phyloP scores from a whole-genome alignment of 2,329 filamentous ascomycete genomes.

The Sporothrix humicola region DNA sequence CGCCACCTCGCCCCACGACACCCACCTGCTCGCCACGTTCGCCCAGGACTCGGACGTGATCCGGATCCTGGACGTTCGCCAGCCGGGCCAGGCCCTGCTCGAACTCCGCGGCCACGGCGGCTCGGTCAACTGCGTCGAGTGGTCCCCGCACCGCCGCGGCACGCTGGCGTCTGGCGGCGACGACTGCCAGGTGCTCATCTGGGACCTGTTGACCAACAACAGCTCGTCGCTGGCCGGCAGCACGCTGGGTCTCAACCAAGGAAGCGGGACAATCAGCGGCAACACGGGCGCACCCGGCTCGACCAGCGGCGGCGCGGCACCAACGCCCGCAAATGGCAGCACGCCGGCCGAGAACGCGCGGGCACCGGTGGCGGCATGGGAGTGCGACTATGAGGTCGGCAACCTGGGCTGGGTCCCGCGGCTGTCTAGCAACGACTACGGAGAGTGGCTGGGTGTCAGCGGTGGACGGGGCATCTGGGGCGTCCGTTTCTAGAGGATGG shows the following conservation, averaged over 20 bases:
- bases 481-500: conserved; percentile 52
- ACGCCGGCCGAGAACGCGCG: conserved; percentile 62
- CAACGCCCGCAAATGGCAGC: conserved; percentile 52
- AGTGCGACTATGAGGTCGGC: conserved; percentile 84
- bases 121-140: conserved; percentile 90
- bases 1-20: conserved; percentile 91
- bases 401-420: conserved; percentile 86
- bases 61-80: conserved; percentile 92
- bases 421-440: conserved; percentile 68
- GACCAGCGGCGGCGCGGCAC: not conserved
- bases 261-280: conserved; percentile 31
- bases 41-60: conserved; percentile 91
- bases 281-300: not conserved
- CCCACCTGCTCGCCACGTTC: conserved; percentile 95
- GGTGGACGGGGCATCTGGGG: conserved; percentile 84
- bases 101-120: conserved; percentile 89
- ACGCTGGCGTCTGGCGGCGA: conserved; percentile 90
- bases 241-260: not conserved
- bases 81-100: conserved; percentile 91
- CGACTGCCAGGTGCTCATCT: conserved; percentile 88
- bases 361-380: conserved; percentile 77
- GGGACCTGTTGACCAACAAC: conserved; percentile 82
- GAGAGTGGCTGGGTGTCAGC: conserved; percentile 84
- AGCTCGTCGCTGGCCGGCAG: conserved; percentile 41
- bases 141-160: conserved; percentile 82